A percentile compares a stretch with the other conserved stretches of the same genome.
phyloP scores from a whole-genome alignment of 78 protist genomes.

The Bigelowiella natans region DNA sequence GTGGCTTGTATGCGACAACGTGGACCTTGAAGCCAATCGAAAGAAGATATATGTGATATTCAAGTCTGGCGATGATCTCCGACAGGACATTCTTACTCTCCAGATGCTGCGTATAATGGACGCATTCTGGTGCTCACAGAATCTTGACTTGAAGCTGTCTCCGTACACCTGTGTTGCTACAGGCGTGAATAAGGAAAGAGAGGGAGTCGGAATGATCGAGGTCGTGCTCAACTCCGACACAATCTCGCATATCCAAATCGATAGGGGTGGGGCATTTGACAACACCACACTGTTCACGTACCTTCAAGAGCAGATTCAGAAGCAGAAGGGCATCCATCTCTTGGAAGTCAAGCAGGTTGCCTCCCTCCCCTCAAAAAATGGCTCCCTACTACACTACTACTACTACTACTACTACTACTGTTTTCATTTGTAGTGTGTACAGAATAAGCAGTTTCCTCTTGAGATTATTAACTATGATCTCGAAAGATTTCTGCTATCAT shows the following conservation, averaged over 20 bases:
- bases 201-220: conserved; percentile 72
- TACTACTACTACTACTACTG: too few relatives aligned
- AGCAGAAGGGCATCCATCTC: too few relatives aligned
- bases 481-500: too few relatives aligned
- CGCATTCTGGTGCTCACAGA: conserved; percentile 61
- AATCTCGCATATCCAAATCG: conserved; percentile 52
- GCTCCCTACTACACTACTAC: too few relatives aligned
- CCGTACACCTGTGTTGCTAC: conserved; percentile 34
- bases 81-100: conserved; percentile 88
- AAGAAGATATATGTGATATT: conserved; percentile 27
- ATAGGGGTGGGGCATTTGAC: conserved; percentile 13
- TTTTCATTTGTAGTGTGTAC: too few relatives aligned
- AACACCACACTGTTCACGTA: neutral
- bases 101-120: conserved; percentile 77
- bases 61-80: conserved; percentile 84
- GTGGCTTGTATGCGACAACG: conserved; percentile 75
- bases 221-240: conserved; percentile 70
- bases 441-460: too few relatives aligned
- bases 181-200: conserved; percentile 31
- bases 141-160: conserved; percentile 57
- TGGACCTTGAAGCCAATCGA: conserved; percentile 52
- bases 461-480: too few relatives aligned
- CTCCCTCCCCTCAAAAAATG: too few relatives aligned
- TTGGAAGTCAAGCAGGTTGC: too few relatives aligned
- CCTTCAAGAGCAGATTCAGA: too few relatives aligned